phyloP scores from a whole-genome alignment of 2,329 filamentous ascomycete genomes.

The Ophiostoma pallidulum region DNA sequence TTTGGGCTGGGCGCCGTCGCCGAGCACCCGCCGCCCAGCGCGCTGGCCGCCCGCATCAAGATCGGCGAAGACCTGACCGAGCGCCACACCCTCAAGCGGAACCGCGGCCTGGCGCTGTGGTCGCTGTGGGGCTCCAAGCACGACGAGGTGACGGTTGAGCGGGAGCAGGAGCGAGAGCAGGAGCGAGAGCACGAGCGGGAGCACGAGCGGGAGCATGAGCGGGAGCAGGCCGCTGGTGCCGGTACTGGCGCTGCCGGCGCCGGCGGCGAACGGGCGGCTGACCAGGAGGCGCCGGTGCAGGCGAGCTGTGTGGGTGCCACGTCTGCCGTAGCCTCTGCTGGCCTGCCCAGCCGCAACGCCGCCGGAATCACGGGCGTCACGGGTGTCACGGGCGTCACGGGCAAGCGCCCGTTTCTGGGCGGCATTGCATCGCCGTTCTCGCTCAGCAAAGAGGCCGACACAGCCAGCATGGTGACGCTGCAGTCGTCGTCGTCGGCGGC shows the following conservation, averaged over 20 bases:
- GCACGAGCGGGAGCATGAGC: slow-evolving; percentile 4
- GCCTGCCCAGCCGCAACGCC: slow-evolving; percentile 35
- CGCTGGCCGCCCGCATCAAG: slow-evolving; percentile 62
- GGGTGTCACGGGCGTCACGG: slow-evolving; percentile 37
- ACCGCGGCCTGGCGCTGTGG: slow-evolving; percentile 74
- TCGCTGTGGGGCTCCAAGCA: slow-evolving; percentile 81
- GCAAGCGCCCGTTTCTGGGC: slow-evolving; percentile 56
- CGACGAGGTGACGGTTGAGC: slow-evolving; percentile 62
- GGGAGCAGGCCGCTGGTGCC: too few species aligned
- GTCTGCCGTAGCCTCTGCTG: slow-evolving; percentile 25
- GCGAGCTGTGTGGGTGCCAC: not conserved
- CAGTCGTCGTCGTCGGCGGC: too few species aligned
- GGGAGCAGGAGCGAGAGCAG: slow-evolving; percentile 43
- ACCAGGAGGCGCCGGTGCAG: not conserved
- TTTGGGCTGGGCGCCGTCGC: slow-evolving; percentile 60
- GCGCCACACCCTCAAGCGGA: slow-evolving; percentile 43
- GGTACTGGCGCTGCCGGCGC: too few species aligned
- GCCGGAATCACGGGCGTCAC: slow-evolving; percentile 20
- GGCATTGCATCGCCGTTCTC: slow-evolving; percentile 67
- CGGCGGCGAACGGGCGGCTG: too few species aligned
- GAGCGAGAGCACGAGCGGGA: slow-evolving; percentile 2
- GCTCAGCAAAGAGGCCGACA: slow-evolving; percentile 52
- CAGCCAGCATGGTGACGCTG: slow-evolving; percentile 62
- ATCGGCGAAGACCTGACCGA: slow-evolving; percentile 37
- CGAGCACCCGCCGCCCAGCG: slow-evolving; percentile 74